phyloP scores from a whole-genome alignment of 148 eudicot species.

The Agrostemma githago region DNA sequence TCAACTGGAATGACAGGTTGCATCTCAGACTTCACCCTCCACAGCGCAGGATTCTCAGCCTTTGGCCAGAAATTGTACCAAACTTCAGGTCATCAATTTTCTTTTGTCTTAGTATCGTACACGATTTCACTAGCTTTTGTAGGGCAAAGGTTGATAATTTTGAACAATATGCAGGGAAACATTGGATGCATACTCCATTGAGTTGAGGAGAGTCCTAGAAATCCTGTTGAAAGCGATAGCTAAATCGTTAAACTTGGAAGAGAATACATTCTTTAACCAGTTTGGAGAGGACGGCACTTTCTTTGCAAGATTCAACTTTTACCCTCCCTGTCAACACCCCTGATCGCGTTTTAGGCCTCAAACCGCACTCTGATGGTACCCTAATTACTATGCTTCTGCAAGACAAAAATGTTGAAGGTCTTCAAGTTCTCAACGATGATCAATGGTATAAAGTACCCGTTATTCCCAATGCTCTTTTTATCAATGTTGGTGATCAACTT shows the following conservation, averaged over 20 bases:
- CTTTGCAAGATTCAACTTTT: constrained; percentile 37
- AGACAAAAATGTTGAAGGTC: constrained; percentile 49
- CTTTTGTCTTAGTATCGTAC: no score
- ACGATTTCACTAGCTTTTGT: no score
- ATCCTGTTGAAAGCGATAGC: constrained; percentile 37
- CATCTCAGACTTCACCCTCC: constrained; percentile 26
- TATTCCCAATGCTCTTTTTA: constrained; percentile 36
- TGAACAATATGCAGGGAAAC: constrained; percentile 5
- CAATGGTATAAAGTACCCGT: constrained; percentile 45
- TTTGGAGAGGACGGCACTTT: constrained; percentile 21
- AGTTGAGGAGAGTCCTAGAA: constrained; percentile 11
- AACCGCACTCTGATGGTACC: constrained; percentile 48
- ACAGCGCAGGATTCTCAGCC: constrained; percentile 19
- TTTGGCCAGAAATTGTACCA: constrained; percentile 29
- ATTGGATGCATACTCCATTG: constrained; percentile 8
- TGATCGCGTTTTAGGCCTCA: constrained; percentile 33
- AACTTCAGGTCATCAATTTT: constrained; percentile 22
- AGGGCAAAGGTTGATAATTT: neutral
- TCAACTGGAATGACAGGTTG: constrained; percentile 34
- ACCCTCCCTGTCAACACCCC: constrained; percentile 43
- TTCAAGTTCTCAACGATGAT: constrained; percentile 39
- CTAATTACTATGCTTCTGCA: constrained; percentile 38
- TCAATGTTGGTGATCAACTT: constrained; percentile 40
- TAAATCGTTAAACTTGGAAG: constrained; percentile 34
- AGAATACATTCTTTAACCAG: constrained; percentile 25